Evolutionary conservation across 1,139 yeast genomes (phyloP), one percentile per base, ranked within the genome.

Genomic region (Kurtzmaniella quercitrusa): DNA sequence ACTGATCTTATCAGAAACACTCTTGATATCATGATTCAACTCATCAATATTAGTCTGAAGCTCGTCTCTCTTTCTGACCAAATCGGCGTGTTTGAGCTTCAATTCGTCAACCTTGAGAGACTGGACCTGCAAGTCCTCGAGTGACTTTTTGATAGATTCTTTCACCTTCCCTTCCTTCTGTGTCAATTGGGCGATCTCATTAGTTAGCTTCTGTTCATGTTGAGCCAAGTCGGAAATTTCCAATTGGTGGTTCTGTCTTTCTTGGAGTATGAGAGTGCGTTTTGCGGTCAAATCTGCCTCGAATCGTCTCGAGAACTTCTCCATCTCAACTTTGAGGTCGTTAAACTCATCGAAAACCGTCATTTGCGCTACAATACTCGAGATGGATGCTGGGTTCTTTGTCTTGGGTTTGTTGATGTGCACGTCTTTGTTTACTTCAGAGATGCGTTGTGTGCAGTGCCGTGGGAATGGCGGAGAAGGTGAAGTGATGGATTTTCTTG

Each of bases 21-120:
- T 42, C 15, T 50, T 51, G 1, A 65, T 56, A 17, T 60, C 60
- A 1, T 48, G 44, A n/a, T 59, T 53, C 31, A 67, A 46, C n/a
- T 52, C 50, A 7, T 55, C 54, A 2, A 73, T 63, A 34, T 66
- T 63, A 0, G 45, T 43, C 19, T 57, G 61, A 16, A 73, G 48
- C 16, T 57, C 57, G 1, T 42, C 43, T 33, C 65, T 65, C n/a
- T 52, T 57, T 3, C 45, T 45, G 2, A 47, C 42, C 34, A 67
- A 53, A 15, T 51, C 51, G 7, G 51, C 46, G 36, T 65, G 62
- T 41, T 64, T 65, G 8, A 46, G 38, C 7, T 50, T 44, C 39
- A 68, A 55, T 14, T 62, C 64, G 33, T 62, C 62, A 3, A 67
- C 66, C 45, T 60, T 62, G 16, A 52, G 48, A 42, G 56, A 62